Base-by-base conservation (phyloP, 306 rosid species). In the Vicia villosa region DNA sequence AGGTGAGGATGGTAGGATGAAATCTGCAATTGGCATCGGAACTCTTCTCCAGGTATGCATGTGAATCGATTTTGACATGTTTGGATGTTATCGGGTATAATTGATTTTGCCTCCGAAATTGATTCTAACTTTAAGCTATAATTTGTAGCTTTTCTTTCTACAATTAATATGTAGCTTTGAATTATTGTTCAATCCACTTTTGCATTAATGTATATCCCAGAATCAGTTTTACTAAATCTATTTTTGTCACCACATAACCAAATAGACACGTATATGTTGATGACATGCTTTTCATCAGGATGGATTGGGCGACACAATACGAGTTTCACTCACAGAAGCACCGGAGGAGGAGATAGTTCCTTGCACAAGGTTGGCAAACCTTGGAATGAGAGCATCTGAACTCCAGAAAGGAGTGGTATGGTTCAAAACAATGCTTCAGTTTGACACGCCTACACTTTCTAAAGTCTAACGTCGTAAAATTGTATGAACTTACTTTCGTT, bases 1-100 rank as follows among this genome's bases (percentile, higher is more conserved):
- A 82, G 99, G 99, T 81, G 99, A 94, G 84, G 99, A 94, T 68
- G 99, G 99, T 62, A 82, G 99, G 55, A 94, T 94, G 99, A 94
- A 94, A 78, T 94, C 99, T 77, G 99, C 99, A 56, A 91, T 94
- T 77, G 99, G 99, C 46, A 94, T 94, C 52, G 99, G 99, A 59
- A 94, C 99, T 80, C 99, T 94, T 75, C 99, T 94, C 77, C 96
- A 88, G 99, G 99, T 94, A 83, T 66, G 61, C 19, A 76, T 51
- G 70, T 46, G 47, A 64, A 68, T 49, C 43, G 3, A 24, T 61
- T 77, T 34, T 34, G 38, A 34, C 38, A 57, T n/a, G 46, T 10
- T 21, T 13, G 17, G 38, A 34, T 34, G 37, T 34, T 34, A 8
- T 34, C 3, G 38, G 2, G 38, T 34, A 34, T 34, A 6, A 34